phyloP scores from a whole-genome alignment of 2,329 filamentous ascomycete genomes.

The Colletotrichum cuscutae region DNA sequence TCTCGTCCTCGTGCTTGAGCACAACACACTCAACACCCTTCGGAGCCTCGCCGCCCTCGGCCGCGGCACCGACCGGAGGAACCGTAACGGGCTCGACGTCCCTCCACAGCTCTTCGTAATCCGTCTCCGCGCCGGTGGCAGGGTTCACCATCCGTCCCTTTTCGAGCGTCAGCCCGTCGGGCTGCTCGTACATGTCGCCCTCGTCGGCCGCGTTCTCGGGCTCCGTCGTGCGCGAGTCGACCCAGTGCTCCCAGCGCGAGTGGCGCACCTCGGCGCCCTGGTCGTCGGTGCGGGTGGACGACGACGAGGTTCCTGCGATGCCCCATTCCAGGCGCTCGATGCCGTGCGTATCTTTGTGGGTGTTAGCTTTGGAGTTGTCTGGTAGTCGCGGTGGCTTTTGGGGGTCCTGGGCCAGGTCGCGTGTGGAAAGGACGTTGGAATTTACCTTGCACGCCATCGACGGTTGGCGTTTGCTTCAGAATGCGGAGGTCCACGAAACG shows the following conservation, averaged over 20 bases:
- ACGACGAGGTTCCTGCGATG: slow-evolving; percentile 66
- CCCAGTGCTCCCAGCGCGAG: slow-evolving; percentile 67
- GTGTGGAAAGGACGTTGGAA: background rate
- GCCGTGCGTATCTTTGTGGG: background rate
- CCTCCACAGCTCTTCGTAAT: slow-evolving; percentile 76
- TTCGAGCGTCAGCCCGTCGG: slow-evolving; percentile 60
- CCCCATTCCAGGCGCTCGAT: slow-evolving; percentile 68
- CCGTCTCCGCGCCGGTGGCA: slow-evolving; percentile 56
- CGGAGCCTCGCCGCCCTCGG: slow-evolving; percentile 5
- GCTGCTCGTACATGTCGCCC: slow-evolving; percentile 63
- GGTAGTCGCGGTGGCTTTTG: background rate
- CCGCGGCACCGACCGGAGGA: slow-evolving; percentile 28
- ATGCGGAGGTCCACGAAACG: slow-evolving; percentile 73
- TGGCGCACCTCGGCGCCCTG: slow-evolving; percentile 43
- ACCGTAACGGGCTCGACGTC: slow-evolving; percentile 49
- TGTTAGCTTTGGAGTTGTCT: slow-evolving; percentile 7
- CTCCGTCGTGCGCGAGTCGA: slow-evolving; percentile 62
- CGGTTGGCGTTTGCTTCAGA: slow-evolving; percentile 38
- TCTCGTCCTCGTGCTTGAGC: slow-evolving; percentile 49
- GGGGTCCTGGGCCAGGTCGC: background rate
- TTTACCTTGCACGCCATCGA: slow-evolving; percentile 27
- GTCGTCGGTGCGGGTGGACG: slow-evolving; percentile 41
- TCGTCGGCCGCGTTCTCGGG: slow-evolving; percentile 59
- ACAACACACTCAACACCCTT: slow-evolving; percentile 48
- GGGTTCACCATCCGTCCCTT: slow-evolving; percentile 70